Evolutionary conservation across 305 asterid species (phyloP), one percentile per base, ranked within the genome.

Genomic region (Petunia hybrid): DNA sequence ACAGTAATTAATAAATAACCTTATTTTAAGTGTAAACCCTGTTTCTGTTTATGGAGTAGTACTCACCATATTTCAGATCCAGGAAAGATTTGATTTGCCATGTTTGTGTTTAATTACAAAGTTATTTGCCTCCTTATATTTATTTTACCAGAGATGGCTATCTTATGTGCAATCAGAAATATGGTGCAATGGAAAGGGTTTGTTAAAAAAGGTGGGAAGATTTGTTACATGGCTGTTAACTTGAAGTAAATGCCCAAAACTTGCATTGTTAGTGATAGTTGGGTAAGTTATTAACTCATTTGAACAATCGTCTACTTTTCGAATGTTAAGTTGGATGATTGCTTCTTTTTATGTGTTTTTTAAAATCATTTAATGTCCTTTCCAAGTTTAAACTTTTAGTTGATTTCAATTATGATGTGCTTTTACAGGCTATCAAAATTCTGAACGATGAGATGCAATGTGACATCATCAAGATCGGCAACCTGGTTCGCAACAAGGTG

Each of bases 371-470:
- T 46, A 81, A 65, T 67, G 0, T 40, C 53, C 53, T 64, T 45
- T 73, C 9, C 66, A 31, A 62, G 22, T 22, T 22, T 22, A 22
- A 22, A 22, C 31, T 51, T 51, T 80, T 67, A 59, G 16, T 71
- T 59, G 68, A 67, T 65, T 82, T 64, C 82, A 86, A 14, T 66
- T 35, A 36, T 59, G 9, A 65, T 59, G 38, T 82, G 85, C 67
- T 84, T 69, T 80, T 53, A 45, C 90, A 93, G 97, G 97, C 98
- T 64, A 88, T 92, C 85, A 93, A 93, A 88, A 87, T 93, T 82
- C 88, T 93, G 81, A 91, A 93, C 81, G 98, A 93, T 85, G 98
- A 93, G 90, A 93, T 93, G 92, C 95, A 92, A 82, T 93, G 97
- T 41, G 98, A 93, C 86, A 85, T 93, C 51, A 92, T 93, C 89